Conservation (phyloP, 1,139 yeast species). For the Diutina siamensis region DNA sequence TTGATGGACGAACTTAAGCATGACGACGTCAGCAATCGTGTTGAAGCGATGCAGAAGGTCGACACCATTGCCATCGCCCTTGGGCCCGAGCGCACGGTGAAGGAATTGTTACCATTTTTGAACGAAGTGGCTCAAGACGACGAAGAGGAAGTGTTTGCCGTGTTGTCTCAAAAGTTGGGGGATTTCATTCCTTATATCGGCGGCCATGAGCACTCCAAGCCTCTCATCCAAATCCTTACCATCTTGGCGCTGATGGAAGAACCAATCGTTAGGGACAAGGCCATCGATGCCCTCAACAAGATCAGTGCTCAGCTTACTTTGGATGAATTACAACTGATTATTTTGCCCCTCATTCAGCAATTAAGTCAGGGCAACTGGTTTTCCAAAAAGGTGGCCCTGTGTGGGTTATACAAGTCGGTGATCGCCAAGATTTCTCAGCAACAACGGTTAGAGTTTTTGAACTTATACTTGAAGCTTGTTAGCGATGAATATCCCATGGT, state of each 20-base stretch:
- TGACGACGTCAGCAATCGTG: constrained; percentile 88
- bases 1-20: constrained; percentile 92
- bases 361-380: constrained; percentile 92
- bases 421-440: constrained; percentile 48
- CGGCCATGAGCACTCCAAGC: constrained; percentile 67
- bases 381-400: constrained; percentile 81
- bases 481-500: constrained; percentile 98
- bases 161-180: constrained; percentile 83
- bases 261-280: constrained; percentile 94
- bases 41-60: constrained; percentile 88
- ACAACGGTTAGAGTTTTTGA: constrained; percentile 49
- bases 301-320: constrained; percentile 56
- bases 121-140: constrained; percentile 56
- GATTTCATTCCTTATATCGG: constrained; percentile 74
- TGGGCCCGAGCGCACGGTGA: constrained; percentile 87
- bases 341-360: constrained; percentile 66
- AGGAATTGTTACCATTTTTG: constrained; percentile 82
- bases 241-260: constrained; percentile 90
- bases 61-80: constrained; percentile 92
- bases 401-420: constrained; percentile 75
- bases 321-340: constrained; percentile 55
- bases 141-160: constrained; percentile 95
- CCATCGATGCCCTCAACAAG: constrained; percentile 72
- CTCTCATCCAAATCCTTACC: constrained; percentile 77
- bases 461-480: constrained; percentile 57